Evolutionary conservation across 805 yeast species (phyloP).

Genomic region (Zygosaccharomyces bailii): DNA sequence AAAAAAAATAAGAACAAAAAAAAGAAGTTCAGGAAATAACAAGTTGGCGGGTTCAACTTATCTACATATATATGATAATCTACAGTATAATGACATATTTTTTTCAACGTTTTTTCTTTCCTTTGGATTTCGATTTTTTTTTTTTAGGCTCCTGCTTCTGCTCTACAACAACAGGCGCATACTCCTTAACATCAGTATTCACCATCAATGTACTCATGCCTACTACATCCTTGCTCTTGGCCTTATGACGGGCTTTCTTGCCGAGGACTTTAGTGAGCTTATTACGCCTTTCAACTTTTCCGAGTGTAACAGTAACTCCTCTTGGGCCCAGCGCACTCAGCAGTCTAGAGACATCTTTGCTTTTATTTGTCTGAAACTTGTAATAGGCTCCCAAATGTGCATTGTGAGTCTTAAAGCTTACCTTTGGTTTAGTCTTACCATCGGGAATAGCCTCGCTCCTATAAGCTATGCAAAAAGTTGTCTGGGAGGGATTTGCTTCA

Average conservation of each 20-base stretch:
- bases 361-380: conserved; percentile 53
- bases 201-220: conserved; percentile 30
- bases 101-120: conserved; percentile 29
- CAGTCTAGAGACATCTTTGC: conserved; percentile 71
- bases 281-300: conserved; percentile 24
- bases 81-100: conserved; percentile 4
- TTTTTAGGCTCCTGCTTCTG: conserved; percentile 12
- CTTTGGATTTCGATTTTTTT: conserved; percentile 15
- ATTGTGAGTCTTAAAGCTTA: conserved; percentile 58
- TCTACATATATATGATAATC: conserved; percentile 10
- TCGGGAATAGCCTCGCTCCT: conserved; percentile 27
- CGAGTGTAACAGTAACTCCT: conserved; percentile 43
- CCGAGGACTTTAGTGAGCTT: conserved; percentile 11
- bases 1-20: conserved; percentile 21
- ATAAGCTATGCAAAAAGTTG: conserved; percentile 35
- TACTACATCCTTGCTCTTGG: conserved; percentile 21
- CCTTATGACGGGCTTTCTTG: conserved; percentile 10
- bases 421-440: conserved; percentile 17
- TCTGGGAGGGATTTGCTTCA: conserved; percentile 42
- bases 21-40: conserved; percentile 15
- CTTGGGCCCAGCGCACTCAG: conserved; percentile 71
- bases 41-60: conserved; percentile 7
- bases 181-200: conserved; percentile 30
- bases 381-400: conserved; percentile 60
- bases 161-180: conserved; percentile 18